phyloP scores from a whole-genome alignment of 192 early-diverging fungal genomes.

The Coemansia sp. region DNA sequence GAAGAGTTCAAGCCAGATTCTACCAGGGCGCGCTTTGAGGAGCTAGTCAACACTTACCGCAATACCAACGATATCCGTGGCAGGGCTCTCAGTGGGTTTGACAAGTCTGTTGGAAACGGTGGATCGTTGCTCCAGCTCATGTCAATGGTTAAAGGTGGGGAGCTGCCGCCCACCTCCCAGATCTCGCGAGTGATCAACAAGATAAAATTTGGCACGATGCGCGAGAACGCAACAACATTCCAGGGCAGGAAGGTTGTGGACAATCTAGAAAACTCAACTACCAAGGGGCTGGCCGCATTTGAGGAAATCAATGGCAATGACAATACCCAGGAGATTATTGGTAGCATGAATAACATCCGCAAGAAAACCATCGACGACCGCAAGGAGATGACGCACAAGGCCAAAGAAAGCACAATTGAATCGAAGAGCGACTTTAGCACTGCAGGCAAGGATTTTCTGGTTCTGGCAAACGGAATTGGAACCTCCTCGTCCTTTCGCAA shows the following conservation, averaged over 20 bases:
- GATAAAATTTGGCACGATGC: constrained; percentile 38
- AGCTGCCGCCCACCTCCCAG: constrained; percentile 31
- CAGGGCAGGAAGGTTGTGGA: constrained; percentile 47
- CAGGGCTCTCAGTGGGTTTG: constrained; percentile 20
- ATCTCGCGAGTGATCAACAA: constrained; percentile 19
- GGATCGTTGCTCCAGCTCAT: constrained; percentile 28
- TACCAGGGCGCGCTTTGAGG: constrained; percentile 49
- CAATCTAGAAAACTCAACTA: constrained; percentile 32
- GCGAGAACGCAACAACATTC: constrained; percentile 39
- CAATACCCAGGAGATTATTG: constrained; percentile 27
- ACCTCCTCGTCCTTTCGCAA: constrained; percentile 44
- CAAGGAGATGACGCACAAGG: constrained; percentile 35
- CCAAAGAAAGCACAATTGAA: constrained; percentile 22
- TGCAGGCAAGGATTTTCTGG: constrained; percentile 43
- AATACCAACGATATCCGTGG: constrained; percentile 27
- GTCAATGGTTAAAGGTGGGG: constrained; percentile 30
- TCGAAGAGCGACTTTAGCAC: constrained; percentile 14
- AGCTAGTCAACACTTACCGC: constrained; percentile 49
- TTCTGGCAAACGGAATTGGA: constrained; percentile 31
- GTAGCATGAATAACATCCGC: constrained; percentile 32
- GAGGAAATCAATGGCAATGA: constrained; percentile 49
- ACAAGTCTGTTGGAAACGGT: constrained; percentile 19
- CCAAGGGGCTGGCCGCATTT: constrained; percentile 24
- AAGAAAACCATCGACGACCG: constrained; percentile 40
- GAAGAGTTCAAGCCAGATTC: constrained; percentile 43